Base-by-base conservation (phyloP, 257 asterid species). In the Solanum pennellii region DNA sequence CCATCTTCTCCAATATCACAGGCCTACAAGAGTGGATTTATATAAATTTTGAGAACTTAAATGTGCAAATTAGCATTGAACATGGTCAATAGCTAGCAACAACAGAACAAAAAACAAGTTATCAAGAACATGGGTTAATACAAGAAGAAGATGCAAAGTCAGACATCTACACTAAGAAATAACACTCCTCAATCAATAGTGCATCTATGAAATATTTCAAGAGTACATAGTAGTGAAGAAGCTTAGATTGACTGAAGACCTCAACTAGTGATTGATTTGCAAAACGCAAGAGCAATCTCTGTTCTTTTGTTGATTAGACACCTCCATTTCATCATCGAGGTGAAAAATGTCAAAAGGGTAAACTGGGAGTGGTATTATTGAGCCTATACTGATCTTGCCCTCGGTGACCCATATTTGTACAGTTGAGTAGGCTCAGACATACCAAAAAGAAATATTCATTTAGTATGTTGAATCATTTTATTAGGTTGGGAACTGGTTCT, bases 1-100 rank as follows among this genome's bases (percentile, higher is more conserved):
- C 98, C 98, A 86, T 95, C 95, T 72, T 95, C 97, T 88, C 93
- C 96, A 47, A 89, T 86, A 86, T 94, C 96, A 85, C 98, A 94
- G 60, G 98, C 98, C 98, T 95, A 92, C 90, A 83, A 45, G 88
- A 33, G 73, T 47, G 39, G 45, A 73, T 59, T 88, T 59, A 56
- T 37, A 49, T 47, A 47, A 29, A 80, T 68, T 25, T 82, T 25
- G 39, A 86, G 47, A 42, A 31, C 23, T 42, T 11, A 44, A n/a
- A 49, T 49, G 45, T 27, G 69, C 44, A 47, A 47, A 47, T 9
- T 49, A 80, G 85, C 44, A 18, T 27, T 49, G 29, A 20, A 49
- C 69, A 49, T 23, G 35, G 14, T 27, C 41, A 80, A 37, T 47
- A 29, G 44, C 66, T 29, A 31, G 66, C 20, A 47, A 45, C 44